Base-by-base conservation (phyloP, 2,329 filamentous ascomycete genomes). In the Calonectria naviculata region DNA sequence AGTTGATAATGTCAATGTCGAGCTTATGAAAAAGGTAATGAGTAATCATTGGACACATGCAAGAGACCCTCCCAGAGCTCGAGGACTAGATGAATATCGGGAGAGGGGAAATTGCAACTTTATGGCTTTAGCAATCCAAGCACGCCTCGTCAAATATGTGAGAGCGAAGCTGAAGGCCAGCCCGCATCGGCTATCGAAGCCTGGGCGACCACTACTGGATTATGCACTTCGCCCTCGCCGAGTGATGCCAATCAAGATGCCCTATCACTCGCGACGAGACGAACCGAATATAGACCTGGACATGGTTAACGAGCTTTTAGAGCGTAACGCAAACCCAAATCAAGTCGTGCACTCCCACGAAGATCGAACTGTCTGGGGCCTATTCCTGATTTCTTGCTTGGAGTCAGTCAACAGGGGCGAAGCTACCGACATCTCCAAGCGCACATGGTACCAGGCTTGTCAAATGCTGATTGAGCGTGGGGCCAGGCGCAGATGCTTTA, bases 201-300 rank as follows among this genome's bases (percentile, higher is more conserved):
- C 36, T 19, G 36, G 36, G 10, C 36, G 36, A 19, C 36, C 36
- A 41, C 15, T 41, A 19, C 36, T 41, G 7, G 36, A 67, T 54
- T 67, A 67, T 34, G 65, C 65, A 19, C 65, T 67, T 7, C 65
- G 65, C 4, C 65, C 65, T 9, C 29, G 65, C 9, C 65, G 65
- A 61, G 54, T 67, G 42, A 67, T 34, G 34, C 28, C 65, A 17
- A 62, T 67, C 7, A 47, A 28, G 19, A 52, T 61, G 54, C 54
- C 54, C 9, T 67, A 67, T 41, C 65, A 67, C 24, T 67, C 65
- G 2, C 54, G 31, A 9, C 29, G 54, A 19, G 54, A 67, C 15
- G 65, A 62, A 8, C 65, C 65, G 9, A 67, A 31, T 21, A 52
- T 67, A 12, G 65, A 67, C 36, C n/a, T 61, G 8, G 44, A 61